Evolutionary conservation across 371 early-diverging fungal species (phyloP), one percentile per base, ranked within the genome.

Genomic region (Phascolomyces articulosus): DNA sequence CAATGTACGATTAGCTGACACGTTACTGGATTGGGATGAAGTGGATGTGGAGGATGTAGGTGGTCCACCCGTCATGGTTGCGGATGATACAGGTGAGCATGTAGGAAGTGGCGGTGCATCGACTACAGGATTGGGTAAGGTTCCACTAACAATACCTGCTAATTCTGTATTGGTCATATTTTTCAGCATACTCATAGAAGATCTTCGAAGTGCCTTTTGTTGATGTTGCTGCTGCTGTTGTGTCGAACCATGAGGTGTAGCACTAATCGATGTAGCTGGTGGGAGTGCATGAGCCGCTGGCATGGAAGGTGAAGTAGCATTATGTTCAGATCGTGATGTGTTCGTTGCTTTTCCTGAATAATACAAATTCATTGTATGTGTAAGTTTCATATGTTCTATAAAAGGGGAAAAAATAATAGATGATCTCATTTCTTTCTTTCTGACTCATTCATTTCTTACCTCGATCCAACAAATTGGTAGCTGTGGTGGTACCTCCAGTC

Each of bases 111-210:
- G 62, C 27, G 74, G 68, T 21, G 64, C 59, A 48, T 68, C 67
- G 0, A 58, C 44, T 8, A 73, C 67, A 18, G 73, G 73, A 47
- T 73, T 73, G 9, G 74, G 74, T 28, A 65, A 60, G 10, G 57
- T 64, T 11, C 74, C 74, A 55, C 68, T 70, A 20, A 74, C 70
- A 53, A 74, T 74, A 29, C 55, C 65, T 24, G 74, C 74, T 2
- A 74, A 60, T 56, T 74, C 70, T 3, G 69, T 58, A 26, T 64
- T 67, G 26, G 74, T 65, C 29, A 74, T 67, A 27, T 70, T 65
- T 10, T 64, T 67, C 13, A 74, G 51, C 66, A 70, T 70, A 24
- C 61, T 68, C 74, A 74, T 70, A 41, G 74, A 74, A 8, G 74
- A 74, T 55, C 74, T 55, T 20, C 74, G 69, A 24, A 57, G 59